Evolutionary conservation across 1,284 basidiomycete genomes (phyloP), one percentile per base, ranked within the genome.

Genomic region (Cutaneotrichosporon sp.): DNA sequence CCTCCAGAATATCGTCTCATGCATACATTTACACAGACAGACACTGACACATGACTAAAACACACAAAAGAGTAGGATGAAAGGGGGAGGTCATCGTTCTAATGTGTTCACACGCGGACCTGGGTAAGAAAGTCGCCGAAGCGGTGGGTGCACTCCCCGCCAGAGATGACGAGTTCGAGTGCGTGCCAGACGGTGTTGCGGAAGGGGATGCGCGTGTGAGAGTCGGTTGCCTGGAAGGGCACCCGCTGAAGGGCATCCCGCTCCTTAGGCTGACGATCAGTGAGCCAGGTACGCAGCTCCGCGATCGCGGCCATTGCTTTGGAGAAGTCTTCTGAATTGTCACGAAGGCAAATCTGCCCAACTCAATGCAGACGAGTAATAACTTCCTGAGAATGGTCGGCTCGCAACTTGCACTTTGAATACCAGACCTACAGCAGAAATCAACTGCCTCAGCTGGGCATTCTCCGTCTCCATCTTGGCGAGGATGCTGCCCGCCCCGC

Each of bases 161-260:
- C 54, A 2, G 39, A 48, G 17, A 16, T 38, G 12, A 51, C 54
- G 17, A 51, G 39, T 46, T 51, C 49, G 22, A 51, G 20, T 16
- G 54, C 49, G 25, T 51, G 54, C 20, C 20, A 16, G 22, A 55
- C 42, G 11, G 54, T 55, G 49, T 55, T 26, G 34, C 54, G 54
- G 35, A 51, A 48, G 12, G 20, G 27, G 14, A 33, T 34, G 22
- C 34, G 27, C 3, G 49, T 48, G 27, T 51, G 49, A n/a, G 34
- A 22, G 46, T 55, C 49, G 10, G 16, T 24, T 11, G 45, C 38
- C 5, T 24, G 12, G 31, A 54, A 54, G 11, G 52, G 47, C 10
- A 39, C 52, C 22, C 42, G 42, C 3, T 19, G 25, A 5, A 54
- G 35, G 3, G 52, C 47, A 20, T 41, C 17, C 3, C 17, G 26